These are phyloP conservation scores for Hypoxylon rubiginosum DNA, from an alignment of 2,329 filamentous ascomycete genomes.

Conservation along the genomic window DNA sequence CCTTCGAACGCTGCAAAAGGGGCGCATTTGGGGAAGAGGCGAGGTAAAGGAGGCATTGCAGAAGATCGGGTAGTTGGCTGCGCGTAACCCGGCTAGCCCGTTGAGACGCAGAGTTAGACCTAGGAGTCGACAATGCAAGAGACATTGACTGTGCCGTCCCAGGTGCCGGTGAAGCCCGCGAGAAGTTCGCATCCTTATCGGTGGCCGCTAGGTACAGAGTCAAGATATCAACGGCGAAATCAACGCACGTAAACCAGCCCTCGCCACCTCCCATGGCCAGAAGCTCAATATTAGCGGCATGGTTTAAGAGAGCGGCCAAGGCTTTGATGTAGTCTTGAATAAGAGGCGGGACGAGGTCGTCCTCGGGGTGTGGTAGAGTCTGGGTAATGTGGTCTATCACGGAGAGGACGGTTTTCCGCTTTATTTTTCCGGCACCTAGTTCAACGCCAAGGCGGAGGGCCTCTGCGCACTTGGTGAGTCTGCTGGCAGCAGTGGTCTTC, in stretches of 20 bases:
- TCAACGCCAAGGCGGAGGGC: conserved; percentile 80
- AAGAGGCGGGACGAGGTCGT: conserved; percentile 76
- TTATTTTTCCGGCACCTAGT: conserved; percentile 76
- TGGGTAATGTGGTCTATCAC: conserved; percentile 87
- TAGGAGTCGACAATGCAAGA: conserved; percentile 49
- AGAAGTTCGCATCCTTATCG: conserved; percentile 53
- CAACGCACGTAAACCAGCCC: conserved; percentile 76
- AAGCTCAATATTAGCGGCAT: conserved; percentile 84
- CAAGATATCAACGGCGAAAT: conserved; percentile 79
- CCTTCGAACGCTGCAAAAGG: conserved; percentile 66
- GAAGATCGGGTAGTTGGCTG: conserved; percentile 64
- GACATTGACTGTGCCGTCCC: conserved; percentile 51
- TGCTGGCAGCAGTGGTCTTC: conserved; percentile 60
- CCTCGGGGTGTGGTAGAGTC: conserved; percentile 72
- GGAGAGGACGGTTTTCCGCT: conserved; percentile 81
- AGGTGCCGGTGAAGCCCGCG: conserved; percentile 64
- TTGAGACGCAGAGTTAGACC: conserved; percentile 47
- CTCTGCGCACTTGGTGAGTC: conserved; percentile 77
- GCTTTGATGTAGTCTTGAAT: conserved; percentile 83
- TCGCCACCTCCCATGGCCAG: conserved; percentile 69
- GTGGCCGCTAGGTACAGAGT: conserved; percentile 61
- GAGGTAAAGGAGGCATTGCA: conserved; percentile 76
- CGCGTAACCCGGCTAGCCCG: conserved; percentile 50
- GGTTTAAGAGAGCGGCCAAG: conserved; percentile 76
- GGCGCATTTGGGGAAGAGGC: conserved; percentile 77